Evolutionary conservation across 352 stramenopile species (phyloP).

Genomic region (Peronospora destructor): DNA sequence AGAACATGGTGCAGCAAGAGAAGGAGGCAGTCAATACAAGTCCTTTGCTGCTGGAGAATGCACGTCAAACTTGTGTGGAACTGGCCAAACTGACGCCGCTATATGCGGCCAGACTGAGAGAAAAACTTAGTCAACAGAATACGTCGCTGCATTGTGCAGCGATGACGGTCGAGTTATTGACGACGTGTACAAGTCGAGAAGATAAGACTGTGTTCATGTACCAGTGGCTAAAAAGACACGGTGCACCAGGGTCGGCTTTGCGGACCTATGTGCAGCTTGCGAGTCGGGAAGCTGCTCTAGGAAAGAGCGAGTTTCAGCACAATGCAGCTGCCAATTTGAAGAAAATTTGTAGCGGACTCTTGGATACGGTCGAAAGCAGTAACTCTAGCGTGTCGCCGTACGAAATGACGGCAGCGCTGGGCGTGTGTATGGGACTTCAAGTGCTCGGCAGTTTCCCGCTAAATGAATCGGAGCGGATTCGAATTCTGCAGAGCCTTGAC

Average conservation of each 20-base stretch:
- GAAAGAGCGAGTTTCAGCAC: slow-evolving; percentile 19
- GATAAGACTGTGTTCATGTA: slow-evolving; percentile 40
- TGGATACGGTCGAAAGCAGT: slow-evolving; percentile 19
- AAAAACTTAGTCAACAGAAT: slow-evolving; percentile 29
- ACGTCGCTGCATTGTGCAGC: slow-evolving; percentile 26
- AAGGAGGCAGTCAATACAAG: slow-evolving; percentile 16
- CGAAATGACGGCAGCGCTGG: slow-evolving; percentile 29
- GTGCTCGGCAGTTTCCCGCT: slow-evolving; percentile 42
- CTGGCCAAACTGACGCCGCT: slow-evolving; percentile 35
- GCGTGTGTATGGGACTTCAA: slow-evolving; percentile 44
- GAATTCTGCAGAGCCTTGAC: slow-evolving; percentile 41
- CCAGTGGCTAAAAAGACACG: slow-evolving; percentile 33
- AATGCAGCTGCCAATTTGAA: slow-evolving; percentile 10
- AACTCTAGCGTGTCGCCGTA: slow-evolving; percentile 17
- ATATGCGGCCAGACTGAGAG: slow-evolving; percentile 28
- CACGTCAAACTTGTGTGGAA: slow-evolving; percentile 19
- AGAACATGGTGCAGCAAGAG: slow-evolving; percentile 31
- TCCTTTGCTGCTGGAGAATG: slow-evolving; percentile 13
- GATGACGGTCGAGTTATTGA: slow-evolving; percentile 17
- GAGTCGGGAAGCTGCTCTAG: slow-evolving; percentile 5
- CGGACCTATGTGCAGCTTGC: slow-evolving; percentile 25
- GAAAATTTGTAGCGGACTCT: slow-evolving; percentile 15
- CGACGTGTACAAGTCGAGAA: slow-evolving; percentile 11
- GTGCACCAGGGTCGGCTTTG: slow-evolving; percentile 14
- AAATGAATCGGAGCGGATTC: slow-evolving; percentile 38